Evolutionary conservation across 1,284 basidiomycete species (phyloP).

Genomic region (Naganishia sp.): DNA sequence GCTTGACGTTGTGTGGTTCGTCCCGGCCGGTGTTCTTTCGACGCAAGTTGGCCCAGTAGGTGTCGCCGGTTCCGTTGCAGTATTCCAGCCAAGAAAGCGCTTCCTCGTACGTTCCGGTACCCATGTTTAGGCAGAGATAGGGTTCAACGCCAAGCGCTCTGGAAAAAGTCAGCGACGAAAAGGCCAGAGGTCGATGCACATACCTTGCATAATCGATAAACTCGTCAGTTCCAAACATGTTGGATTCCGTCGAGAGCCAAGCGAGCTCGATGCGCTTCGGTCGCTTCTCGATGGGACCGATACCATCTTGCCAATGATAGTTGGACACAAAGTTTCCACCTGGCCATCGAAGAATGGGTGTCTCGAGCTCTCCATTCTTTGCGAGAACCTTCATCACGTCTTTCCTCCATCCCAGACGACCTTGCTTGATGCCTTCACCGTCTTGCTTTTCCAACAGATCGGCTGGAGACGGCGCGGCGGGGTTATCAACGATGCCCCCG

Average conservation of each 20-base stretch:
- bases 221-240: constrained; percentile 66
- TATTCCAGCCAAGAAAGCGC: constrained; percentile 69
- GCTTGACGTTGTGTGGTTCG: constrained; percentile 62
- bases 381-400: constrained; percentile 61
- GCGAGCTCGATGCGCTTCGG: constrained; percentile 65
- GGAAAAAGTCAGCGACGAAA: too few relatives aligned
- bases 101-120: constrained; percentile 64
- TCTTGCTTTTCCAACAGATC: constrained; percentile 45
- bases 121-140: constrained; percentile 52
- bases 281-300: constrained; percentile 61
- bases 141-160: constrained; percentile 56
- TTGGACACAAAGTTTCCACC: constrained; percentile 62
- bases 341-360: constrained; percentile 65
- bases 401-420: constrained; percentile 58
- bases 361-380: constrained; percentile 58
- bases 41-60: constrained; percentile 61
- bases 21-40: constrained; percentile 63
- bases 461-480: constrained; percentile 49
- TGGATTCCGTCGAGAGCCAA: constrained; percentile 66
- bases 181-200: too few relatives aligned
- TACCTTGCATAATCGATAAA: constrained; percentile 50
- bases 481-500: constrained; percentile 62
- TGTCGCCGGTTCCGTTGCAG: constrained; percentile 59
- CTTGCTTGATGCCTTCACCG: constrained; percentile 40
- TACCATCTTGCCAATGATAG: constrained; percentile 68